Evolutionary conservation across 441 rosid genomes (phyloP), one percentile per base, ranked within the genome.

Genomic region (Gossypium schwendimanii): DNA sequence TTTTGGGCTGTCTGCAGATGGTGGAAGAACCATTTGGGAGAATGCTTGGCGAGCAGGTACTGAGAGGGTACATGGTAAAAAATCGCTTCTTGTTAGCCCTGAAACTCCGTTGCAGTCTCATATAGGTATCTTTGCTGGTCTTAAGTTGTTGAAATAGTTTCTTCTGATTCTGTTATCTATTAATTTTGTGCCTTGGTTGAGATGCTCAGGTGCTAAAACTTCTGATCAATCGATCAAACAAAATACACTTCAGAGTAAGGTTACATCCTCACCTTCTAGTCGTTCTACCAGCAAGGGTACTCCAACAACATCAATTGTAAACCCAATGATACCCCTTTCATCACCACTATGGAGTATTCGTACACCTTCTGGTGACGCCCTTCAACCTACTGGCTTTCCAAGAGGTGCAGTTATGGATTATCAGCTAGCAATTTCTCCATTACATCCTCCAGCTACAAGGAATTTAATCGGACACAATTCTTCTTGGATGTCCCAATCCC

Each of bases 261-360:
- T 70, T 26, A 78, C 76, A 39, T 75, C 89, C 66, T 76, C 94
- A 23, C 91, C 92, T 54, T 78, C 76, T 71, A 79, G 86, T 67
- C 85, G 88, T 55, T 72, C 84, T 66, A 83, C 77, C 74, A 83
- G 86, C 80, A 93, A 83, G 84, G 84, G 79, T 63, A 86, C 86
- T 55, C 82, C 89, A 60, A 18, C 89, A 54, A 24, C 83, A 17
- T 68, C 92, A 73, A 73, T 78, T 44, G 78, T 73, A 68, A 92
- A 83, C 74, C 86, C 97, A 49, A 66, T 91, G 75, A 81, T 78
- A 28, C 94, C 99, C 64, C 85, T 81, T 74, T 89, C 98, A 57
- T 94, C 99, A 60, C 98, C 98, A 36, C 87, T 92, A 63, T 96
- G 98, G 98, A 87, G 85, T 78, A 76, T 92, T 52, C 70, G 92